A percentile compares a stretch with the other conserved stretches of the same genome.
Evolutionary conservation across 192 early-diverging fungal genomes (phyloP).

Genomic region (Linnemannia zychae): DNA sequence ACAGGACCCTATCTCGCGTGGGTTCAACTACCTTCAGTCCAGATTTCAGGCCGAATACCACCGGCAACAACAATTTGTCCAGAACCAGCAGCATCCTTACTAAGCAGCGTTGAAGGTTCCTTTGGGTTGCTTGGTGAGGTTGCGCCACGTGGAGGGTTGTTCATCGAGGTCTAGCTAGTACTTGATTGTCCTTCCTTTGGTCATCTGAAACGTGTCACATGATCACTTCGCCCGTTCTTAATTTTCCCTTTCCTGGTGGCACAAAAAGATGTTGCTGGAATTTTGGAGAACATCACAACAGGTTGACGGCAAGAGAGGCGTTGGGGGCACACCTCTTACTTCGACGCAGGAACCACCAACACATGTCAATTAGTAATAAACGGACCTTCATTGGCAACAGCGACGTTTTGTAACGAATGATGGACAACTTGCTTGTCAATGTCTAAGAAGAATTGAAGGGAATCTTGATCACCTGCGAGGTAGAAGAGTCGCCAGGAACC

Average conservation of each 20-base stretch:
- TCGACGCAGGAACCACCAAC: neutral
- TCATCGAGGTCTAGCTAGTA: neutral
- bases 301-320: neutral
- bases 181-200: neutral
- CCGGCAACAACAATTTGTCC: conserved; percentile 41
- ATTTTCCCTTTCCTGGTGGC: neutral
- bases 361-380: neutral
- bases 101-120: neutral
- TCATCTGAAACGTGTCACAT: neutral
- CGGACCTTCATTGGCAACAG: neutral
- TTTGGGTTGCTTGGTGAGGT: neutral
- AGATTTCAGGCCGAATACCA: conserved; percentile 45
- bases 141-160: neutral
- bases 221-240: neutral
- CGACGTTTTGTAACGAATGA: too few relatives aligned
- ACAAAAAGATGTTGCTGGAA: neutral
- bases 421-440: too few relatives aligned
- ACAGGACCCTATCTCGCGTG: conserved; percentile 43
- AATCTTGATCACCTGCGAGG: neutral
- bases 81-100: conserved; percentile 26
- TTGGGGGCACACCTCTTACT: neutral
- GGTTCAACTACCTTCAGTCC: conserved; percentile 19
- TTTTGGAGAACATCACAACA: neutral
- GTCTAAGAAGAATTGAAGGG: too few relatives aligned
- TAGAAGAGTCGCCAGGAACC: neutral